These are phyloP conservation scores for Pisolithus thermaeus DNA, from an alignment of 1,284 basidiomycete species.

Conservation along the genomic window DNA sequence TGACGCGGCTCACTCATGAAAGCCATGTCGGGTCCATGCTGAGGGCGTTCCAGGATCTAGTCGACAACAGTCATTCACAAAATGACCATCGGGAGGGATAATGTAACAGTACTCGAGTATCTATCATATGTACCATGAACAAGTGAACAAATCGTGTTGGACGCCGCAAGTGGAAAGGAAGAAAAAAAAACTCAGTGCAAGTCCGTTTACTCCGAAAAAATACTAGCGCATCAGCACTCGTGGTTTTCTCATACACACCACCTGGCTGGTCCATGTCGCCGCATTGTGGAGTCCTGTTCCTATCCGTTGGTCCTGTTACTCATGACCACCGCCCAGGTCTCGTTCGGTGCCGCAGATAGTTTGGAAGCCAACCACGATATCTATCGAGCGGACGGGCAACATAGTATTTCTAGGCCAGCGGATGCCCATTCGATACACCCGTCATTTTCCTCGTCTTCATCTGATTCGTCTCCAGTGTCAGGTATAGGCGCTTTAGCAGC, in stretches of 20 bases:
- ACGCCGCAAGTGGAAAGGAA: too few relatives aligned
- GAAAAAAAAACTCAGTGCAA: background rate
- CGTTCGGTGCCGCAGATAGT: constrained; percentile 2
- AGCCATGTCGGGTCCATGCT: constrained; percentile 18
- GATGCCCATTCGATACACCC: constrained; percentile 29
- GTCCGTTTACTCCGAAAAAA: too few relatives aligned
- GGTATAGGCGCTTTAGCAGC: constrained; percentile 44
- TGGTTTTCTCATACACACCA: background rate
- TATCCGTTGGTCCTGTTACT: background rate
- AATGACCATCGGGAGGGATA: too few relatives aligned
- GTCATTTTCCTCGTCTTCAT: constrained; percentile 38
- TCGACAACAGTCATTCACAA: background rate
- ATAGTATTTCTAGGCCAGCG: constrained; percentile 23
- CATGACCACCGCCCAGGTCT: background rate
- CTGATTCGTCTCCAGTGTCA: constrained; percentile 31
- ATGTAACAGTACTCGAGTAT: too few relatives aligned
- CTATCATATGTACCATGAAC: too few relatives aligned
- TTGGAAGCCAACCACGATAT: constrained; percentile 44
- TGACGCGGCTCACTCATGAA: constrained; percentile 21
- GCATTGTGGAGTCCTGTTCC: background rate
- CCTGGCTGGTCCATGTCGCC: background rate
- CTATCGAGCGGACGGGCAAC: constrained; percentile 51
- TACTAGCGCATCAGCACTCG: too few relatives aligned
- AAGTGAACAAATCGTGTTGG: too few relatives aligned
- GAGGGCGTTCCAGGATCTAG: constrained; percentile 12